Percentiles rank a stretch among this genome's conserved stretches.
These are phyloP conservation scores for Cryptococcus sp. DNA, from an alignment of 1,284 basidiomycete genomes.

Conservation along the genomic window DNA sequence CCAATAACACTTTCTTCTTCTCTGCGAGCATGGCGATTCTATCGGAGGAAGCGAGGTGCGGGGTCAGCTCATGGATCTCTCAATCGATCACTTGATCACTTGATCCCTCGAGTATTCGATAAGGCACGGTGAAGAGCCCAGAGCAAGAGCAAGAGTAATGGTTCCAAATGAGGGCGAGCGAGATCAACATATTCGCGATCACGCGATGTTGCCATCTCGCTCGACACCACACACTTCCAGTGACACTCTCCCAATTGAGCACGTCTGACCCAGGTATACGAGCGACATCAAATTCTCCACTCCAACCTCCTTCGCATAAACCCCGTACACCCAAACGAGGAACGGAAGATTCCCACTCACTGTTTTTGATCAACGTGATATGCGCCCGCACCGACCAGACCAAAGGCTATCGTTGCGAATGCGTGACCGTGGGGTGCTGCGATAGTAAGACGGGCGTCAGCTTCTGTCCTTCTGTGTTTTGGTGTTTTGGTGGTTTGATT, in stretches of 20 bases:
- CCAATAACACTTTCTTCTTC: conserved; percentile 32
- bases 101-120: no score
- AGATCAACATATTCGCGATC: no score
- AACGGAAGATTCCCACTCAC: conserved; percentile 35
- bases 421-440: conserved; percentile 46
- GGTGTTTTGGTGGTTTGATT: no score
- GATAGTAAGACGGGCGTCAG: background rate
- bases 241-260: background rate
- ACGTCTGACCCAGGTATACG: no score
- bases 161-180: no score
- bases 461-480: no score
- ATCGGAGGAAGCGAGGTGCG: background rate
- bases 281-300: no score
- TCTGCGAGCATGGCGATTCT: conserved; percentile 35
- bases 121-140: no score
- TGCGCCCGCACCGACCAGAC: conserved; percentile 42
- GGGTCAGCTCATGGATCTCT: background rate
- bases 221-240: background rate
- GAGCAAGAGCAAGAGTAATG: no score
- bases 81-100: no score
- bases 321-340: background rate
- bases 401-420: conserved; percentile 39
- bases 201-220: background rate
- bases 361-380: conserved; percentile 47
- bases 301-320: no score